Evolutionary conservation across 768 basidiomycete genomes (phyloP), one percentile per base, ranked within the genome.

Genomic region (Lentinula raphanica): DNA sequence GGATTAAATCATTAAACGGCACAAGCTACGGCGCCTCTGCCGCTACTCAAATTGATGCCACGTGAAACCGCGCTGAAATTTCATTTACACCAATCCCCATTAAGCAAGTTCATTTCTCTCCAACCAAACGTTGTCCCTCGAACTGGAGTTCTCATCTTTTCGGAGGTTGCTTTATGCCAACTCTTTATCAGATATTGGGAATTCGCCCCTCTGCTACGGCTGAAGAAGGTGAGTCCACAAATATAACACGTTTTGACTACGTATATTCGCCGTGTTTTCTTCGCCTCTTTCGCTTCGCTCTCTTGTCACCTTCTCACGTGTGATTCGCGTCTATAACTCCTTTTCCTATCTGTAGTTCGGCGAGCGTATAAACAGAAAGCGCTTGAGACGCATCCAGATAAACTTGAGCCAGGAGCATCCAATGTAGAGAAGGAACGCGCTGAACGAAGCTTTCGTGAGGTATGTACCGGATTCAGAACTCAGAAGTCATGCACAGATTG

Each of bases 371-470:
- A 80, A 64, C 80, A 79, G 60, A 83, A 80, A 63, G 86, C 81
- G 9, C 73, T 89, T 27, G 84, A 86, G 67, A 88, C 88, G 1
- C 87, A 89, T 66, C 87, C 87, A 9, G 87, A 89, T 63, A 88
- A 87, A 63, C 79, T 88, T 48, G 80, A 80, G 11, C 83, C 78
- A 36, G 69, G 69, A 29, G 80, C 82, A 7, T 79, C 71, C 42
- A 76, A 78, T 44, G 70, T 74, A 58, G 80, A 82, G 59, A 83
- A 79, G 65, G 75, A 77, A 56, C 72, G 66, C 19, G 82, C 86
- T 7, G 80, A 82, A 64, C 76, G 76, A 38, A 78, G 76, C 60
- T 89, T 89, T 63, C 84, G 80, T 65, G 76, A 78, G 76, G 87
- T 53, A 12, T 8, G 21, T 87, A 68, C 63, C 74, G 62, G 46